These are phyloP conservation scores for Naganishia albida DNA, from an alignment of 1,284 basidiomycete genomes.

Conservation along the genomic window DNA sequence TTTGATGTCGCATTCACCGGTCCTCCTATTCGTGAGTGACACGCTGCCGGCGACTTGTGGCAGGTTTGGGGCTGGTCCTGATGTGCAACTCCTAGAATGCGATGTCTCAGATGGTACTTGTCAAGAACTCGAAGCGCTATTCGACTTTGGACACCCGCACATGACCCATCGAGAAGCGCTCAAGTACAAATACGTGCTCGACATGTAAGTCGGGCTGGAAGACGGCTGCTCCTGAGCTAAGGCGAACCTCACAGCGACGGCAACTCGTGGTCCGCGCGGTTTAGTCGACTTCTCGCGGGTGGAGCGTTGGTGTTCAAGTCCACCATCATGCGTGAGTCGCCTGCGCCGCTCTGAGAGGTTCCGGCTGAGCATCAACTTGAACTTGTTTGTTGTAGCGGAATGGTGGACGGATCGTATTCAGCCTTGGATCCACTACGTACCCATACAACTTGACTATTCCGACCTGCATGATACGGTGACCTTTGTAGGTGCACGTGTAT, in stretches of 20 bases:
- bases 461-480: conserved; percentile 53
- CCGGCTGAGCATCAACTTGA: background rate
- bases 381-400: conserved; percentile 42
- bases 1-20: conserved; percentile 58
- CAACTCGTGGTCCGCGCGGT: conserved; percentile 70
- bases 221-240: background rate
- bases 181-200: conserved; percentile 46
- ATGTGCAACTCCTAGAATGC: conserved; percentile 40
- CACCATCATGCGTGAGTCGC: conserved; percentile 45
- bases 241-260: conserved; percentile 55
- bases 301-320: conserved; percentile 50
- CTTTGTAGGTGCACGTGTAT: conserved; percentile 40
- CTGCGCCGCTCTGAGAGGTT: background rate
- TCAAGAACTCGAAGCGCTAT: conserved; percentile 41
- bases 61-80: background rate
- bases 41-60: background rate
- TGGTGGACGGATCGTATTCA: conserved; percentile 56
- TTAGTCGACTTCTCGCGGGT: conserved; percentile 52
- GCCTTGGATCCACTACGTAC: conserved; percentile 56
- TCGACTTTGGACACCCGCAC: conserved; percentile 35
- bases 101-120: conserved; percentile 47
- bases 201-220: conserved; percentile 38
- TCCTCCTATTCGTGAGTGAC: conserved; percentile 43
- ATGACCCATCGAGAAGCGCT: conserved; percentile 41
- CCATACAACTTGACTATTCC: conserved; percentile 54